Conservation (phyloP, 306 rosid genomes). For the Lotus japonicus region DNA sequence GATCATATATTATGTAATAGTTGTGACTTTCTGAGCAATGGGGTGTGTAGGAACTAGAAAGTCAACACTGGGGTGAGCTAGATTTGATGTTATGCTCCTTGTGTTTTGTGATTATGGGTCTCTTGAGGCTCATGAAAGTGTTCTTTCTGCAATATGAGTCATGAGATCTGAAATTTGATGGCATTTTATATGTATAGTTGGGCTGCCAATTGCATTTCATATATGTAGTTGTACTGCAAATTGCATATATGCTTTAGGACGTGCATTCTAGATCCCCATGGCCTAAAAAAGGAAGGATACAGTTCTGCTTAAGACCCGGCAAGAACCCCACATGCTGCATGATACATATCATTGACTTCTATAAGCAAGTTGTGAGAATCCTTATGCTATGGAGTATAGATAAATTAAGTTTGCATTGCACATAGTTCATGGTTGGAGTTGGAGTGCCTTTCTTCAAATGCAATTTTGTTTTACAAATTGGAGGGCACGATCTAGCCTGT, state of each 20-base stretch:
- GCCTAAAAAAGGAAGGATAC: background rate
- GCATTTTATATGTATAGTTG: too few species aligned
- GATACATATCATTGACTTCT: slow-evolving; percentile 5
- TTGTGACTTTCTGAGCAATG: background rate
- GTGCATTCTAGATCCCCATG: background rate
- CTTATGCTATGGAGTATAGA: too few species aligned
- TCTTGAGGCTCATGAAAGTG: background rate
- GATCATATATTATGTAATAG: background rate
- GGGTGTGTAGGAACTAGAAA: background rate
- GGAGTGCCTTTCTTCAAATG: too few species aligned
- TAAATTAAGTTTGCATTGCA: too few species aligned
- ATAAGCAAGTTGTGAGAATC: background rate
- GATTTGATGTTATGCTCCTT: background rate
- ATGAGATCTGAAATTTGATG: background rate
- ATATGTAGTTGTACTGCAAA: background rate
- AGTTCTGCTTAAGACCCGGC: background rate
- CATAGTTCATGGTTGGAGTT: too few species aligned
- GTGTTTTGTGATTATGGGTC: background rate
- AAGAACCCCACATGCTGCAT: background rate
- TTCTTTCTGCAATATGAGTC: background rate
- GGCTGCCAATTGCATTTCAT: background rate
- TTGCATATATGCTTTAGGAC: background rate
- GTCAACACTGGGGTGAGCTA: background rate
- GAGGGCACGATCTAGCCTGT: too few species aligned
- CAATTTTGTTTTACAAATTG: too few species aligned